Evolutionary conservation across 225 moss, liverwort and hornwort species (phyloP), one percentile per base, ranked within the genome.

Genomic region (Marchantia polymorpha): DNA sequence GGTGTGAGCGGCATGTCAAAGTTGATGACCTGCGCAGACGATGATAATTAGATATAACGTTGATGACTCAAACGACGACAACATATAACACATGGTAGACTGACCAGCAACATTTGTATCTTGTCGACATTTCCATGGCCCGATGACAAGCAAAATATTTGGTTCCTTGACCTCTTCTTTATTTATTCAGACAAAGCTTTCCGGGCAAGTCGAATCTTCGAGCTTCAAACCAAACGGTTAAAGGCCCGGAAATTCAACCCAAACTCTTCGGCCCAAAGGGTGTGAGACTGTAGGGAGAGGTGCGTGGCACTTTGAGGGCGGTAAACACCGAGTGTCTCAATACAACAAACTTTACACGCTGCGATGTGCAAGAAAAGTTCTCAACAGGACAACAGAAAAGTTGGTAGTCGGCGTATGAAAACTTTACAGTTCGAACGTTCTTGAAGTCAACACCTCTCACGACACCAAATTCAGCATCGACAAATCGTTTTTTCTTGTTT

Each of bases 361-460:
- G 66, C 66, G 7, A 66, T 66, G 7, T 66, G 12, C 39, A 39
- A 39, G 39, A 39, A 39, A 39, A 39, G 5, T 39, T 39, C 3
- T 39, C 39, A 39, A 39, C 5, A 39, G 39, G 39, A 39, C 39
- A 39, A 39, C 5, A 39, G 39, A 39, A 39, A 5, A 39, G 26
- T 7, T 53, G 19, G 56, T 30, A 58, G 19, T 13, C 56, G 15
- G 54, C 4, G 30, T 55, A 31, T 31, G 75, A 20, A 19, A 8
- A 59, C 64, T 56, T 20, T 87, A 89, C 99, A 80, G 93, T 99
- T 29, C 91, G 90, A 59, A 99, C 99, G 68, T 95, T 92, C 81
- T 95, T 99, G 78, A 99, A 99, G 81, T 99, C 99, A 13, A 99
- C 89, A 7, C 99, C 99, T 70, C 99, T 86, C 74, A 94, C 94